Evolutionary conservation across 768 basidiomycete species (phyloP), one percentile per base, ranked within the genome.

Genomic region (Porpolomopsis calyptriformis): DNA sequence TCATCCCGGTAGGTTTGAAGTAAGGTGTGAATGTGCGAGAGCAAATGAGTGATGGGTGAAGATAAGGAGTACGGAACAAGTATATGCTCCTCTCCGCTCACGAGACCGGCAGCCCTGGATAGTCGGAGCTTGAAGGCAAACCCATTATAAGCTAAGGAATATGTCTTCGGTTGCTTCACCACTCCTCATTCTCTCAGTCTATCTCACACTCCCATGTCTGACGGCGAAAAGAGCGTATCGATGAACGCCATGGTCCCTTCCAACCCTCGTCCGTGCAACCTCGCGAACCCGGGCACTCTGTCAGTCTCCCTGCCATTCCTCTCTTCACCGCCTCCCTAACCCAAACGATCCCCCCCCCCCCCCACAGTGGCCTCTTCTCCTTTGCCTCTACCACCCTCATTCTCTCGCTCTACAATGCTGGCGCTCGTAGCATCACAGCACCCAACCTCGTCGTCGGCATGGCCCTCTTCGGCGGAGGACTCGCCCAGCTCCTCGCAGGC

Each of bases 341-440:
- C 37, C 31, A 19, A 4, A 20, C 26, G 52, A 6, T 51, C 53
- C 19, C 34, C 41, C 40, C n/a, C n/a, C n/a, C n/a, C n/a, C n/a
- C n/a, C 43, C n/a, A 1, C 55, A 85, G 84, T 24, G 87, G 88
- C 18, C 69, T 89, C 31, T 83, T 84, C 60, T 80, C 82, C 31
- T 90, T 90, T 66, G 86, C 88, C 16, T 82, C 83, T 3, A 87
- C 88, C 9, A 88, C 85, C 0, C 71, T 90, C 55, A 78, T 90
- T 45, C 68, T 88, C 26, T 88, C 85, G 4, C 51, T 89, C 51
- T 84, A 74, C 72, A 89, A 89, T 57, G 65, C 76, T 23, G 61
- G 70, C 14, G 71, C 74, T 1, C 72, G 79, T n/a, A 56, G 63
- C 19, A 68, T 88, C 51, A 50, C 55, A 14, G 55, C 57, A 4